phyloP scores from a whole-genome alignment of 2,329 filamentous ascomycete species.

The Neonectria coccinea region DNA sequence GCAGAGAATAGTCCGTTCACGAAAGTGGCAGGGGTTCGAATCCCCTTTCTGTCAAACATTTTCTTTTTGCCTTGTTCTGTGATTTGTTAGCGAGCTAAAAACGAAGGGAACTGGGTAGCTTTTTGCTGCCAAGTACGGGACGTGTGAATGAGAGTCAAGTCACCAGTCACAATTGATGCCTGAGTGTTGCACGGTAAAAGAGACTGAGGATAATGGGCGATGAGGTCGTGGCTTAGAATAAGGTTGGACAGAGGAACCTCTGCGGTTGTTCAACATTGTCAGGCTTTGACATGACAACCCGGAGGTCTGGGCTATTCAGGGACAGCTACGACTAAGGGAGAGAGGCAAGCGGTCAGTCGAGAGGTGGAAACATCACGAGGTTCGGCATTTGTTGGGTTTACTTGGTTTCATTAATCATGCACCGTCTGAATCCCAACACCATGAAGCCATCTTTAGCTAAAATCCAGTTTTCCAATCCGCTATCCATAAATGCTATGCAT shows the following conservation, averaged over 20 bases:
- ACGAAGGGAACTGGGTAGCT: too few relatives aligned
- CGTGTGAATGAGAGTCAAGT: too few relatives aligned
- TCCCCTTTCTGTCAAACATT: constrained; percentile 36
- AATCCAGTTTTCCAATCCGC: not conserved
- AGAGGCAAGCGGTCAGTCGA: not conserved
- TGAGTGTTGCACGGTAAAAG: too few relatives aligned
- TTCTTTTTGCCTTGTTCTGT: constrained; percentile 9
- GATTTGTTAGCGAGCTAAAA: constrained; percentile 1
- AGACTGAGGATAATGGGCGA: too few relatives aligned
- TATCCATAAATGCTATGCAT: not conserved
- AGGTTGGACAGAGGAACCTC: not conserved
- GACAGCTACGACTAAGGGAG: too few relatives aligned
- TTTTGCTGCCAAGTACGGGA: too few relatives aligned
- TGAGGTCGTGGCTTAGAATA: not conserved
- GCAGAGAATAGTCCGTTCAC: constrained; percentile 40
- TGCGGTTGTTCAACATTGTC: not conserved
- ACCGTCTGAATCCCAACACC: not conserved
- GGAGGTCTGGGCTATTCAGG: not conserved
- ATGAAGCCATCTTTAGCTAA: not conserved
- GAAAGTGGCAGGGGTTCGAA: constrained; percentile 45
- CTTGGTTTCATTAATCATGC: not conserved
- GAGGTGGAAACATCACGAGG: not conserved
- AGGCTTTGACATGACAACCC: not conserved
- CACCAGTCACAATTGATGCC: too few relatives aligned
- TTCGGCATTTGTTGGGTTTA: not conserved